Conservation (phyloP, 805 yeast species). For the Suhomyces canberraensis region DNA sequence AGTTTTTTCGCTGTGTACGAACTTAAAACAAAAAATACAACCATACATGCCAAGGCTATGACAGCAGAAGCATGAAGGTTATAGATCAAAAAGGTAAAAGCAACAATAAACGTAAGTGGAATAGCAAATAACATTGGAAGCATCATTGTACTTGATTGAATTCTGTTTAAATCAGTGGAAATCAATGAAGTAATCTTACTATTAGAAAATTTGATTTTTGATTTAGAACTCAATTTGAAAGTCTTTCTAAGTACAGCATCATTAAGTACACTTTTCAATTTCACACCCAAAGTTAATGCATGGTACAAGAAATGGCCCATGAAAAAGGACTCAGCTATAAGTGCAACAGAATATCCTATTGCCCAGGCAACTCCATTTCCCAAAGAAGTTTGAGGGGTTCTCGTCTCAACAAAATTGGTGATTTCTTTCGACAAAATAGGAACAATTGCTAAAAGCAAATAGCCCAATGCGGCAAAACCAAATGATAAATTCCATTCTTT, state of each 20-base stretch:
- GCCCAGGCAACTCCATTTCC: constrained; percentile 8
- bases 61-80: constrained; percentile 17
- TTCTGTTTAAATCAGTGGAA: constrained; percentile 15
- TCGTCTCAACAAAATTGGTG: constrained; percentile 6
- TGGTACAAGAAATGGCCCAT: constrained; percentile 11
- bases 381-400: background rate
- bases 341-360: constrained; percentile 1
- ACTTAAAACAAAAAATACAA: constrained; percentile 9
- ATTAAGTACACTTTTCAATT: constrained; percentile 11
- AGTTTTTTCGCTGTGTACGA: constrained; percentile 6
- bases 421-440: constrained; percentile 6
- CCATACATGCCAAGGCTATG: constrained; percentile 14
- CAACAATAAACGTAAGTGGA: constrained; percentile 11
- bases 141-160: constrained; percentile 13
- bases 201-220: constrained; percentile 11
- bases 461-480: background rate
- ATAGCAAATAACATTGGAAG: constrained; percentile 10
- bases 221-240: constrained; percentile 10
- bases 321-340: background rate
- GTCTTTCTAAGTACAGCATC: constrained; percentile 14
- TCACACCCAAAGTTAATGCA: constrained; percentile 13
- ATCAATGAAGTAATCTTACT: constrained; percentile 14
- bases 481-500: background rate
- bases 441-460: background rate
- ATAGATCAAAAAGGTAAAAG: constrained; percentile 13